These are phyloP conservation scores for Pythium diclinum DNA, from an alignment of 352 stramenopile genomes.

Conservation along the genomic window DNA sequence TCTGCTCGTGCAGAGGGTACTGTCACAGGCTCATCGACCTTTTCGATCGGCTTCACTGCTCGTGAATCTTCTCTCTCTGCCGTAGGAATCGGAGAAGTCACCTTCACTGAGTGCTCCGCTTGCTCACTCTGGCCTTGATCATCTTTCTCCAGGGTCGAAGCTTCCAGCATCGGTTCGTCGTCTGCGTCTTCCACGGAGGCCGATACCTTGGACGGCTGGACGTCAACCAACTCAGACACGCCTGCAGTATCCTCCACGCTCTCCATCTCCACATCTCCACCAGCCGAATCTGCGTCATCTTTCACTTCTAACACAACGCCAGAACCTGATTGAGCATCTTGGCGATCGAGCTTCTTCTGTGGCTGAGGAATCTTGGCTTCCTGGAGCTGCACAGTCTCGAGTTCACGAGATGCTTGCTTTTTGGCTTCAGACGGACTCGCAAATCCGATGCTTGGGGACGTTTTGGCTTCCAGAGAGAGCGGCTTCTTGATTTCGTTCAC, in stretches of 20 bases:
- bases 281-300: background rate
- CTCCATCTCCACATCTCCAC: background rate
- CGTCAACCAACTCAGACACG: background rate
- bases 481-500: background rate
- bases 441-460: background rate
- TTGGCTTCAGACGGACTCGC: background rate
- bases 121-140: background rate
- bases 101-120: background rate
- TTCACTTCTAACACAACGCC: background rate
- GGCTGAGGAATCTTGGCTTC: background rate
- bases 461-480: background rate
- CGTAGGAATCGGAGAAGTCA: background rate
- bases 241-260: background rate
- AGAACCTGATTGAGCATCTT: background rate
- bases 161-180: slow-evolving; percentile 1
- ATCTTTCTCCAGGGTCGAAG: background rate
- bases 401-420: background rate
- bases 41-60: too few species aligned
- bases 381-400: background rate
- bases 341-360: background rate
- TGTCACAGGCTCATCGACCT: too few species aligned
- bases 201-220: background rate
- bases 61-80: background rate
- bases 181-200: background rate
- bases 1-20: too few species aligned